Conservation (phyloP, 441 rosid species). For the Syzygium syzygioides region DNA sequence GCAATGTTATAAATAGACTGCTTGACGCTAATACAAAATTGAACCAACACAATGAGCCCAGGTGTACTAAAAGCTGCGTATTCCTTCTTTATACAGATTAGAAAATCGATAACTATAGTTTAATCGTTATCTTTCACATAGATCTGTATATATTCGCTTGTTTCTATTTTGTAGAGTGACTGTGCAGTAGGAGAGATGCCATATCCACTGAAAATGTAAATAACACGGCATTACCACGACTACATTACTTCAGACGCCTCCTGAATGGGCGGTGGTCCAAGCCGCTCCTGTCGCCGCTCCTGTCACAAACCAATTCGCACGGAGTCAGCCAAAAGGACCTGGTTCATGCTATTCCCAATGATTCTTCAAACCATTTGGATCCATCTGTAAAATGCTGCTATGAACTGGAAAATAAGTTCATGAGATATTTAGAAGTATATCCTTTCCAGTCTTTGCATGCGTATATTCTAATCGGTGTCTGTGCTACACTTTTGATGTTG, state of each 20-base stretch:
- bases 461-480: background rate
- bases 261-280: slow-evolving; percentile 42
- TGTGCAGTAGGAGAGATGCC: too few relatives aligned
- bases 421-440: too few relatives aligned
- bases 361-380: background rate
- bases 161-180: too few relatives aligned
- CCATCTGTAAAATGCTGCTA: too few relatives aligned
- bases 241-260: background rate
- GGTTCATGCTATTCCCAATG: slow-evolving; percentile 17
- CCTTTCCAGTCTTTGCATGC: background rate
- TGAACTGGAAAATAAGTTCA: background rate
- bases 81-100: background rate
- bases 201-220: too few relatives aligned
- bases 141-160: too few relatives aligned
- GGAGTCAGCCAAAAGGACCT: slow-evolving; percentile 42
- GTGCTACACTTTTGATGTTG: background rate
- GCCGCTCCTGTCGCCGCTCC: too few relatives aligned
- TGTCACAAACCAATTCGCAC: slow-evolving; percentile 50
- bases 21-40: background rate
- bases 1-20: background rate
- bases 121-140: too few relatives aligned
- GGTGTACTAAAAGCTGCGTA: background rate
- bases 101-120: background rate
- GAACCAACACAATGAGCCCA: background rate
- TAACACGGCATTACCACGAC: too few relatives aligned